Conservation (phyloP, 176 grass and related monocot genomes). For the Zea mays region Zm-B73-REFERENCE-NAM-5.0 NC_050096.1:282993501-282994000, state of each 20-base stretch:
- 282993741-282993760: conserved; percentile 2
- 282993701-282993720: background rate
- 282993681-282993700: conserved; percentile 4
- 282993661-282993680: conserved; percentile 19
- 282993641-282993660: conserved; percentile 9
- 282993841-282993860: conserved; percentile 11
- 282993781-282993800: background rate
- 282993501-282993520: background rate
- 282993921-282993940: conserved; percentile 96
- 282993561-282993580: background rate
- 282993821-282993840: conserved; percentile 11
- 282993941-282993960: conserved; percentile 96
- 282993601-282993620: background rate
- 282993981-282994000: conserved; percentile 95
- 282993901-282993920: conserved; percentile 97
- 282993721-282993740: conserved; percentile 6
- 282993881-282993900: conserved; percentile 98
- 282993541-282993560: conserved; percentile 16
- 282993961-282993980: conserved; percentile 99
- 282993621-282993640: background rate
- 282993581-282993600: background rate
- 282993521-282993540: background rate
- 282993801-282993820: background rate
- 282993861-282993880: conserved; percentile 80
- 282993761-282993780: background rate